phyloP scores from a whole-genome alignment of 2,329 filamentous ascomycete genomes.

The Aspergillus melleus region DNA sequence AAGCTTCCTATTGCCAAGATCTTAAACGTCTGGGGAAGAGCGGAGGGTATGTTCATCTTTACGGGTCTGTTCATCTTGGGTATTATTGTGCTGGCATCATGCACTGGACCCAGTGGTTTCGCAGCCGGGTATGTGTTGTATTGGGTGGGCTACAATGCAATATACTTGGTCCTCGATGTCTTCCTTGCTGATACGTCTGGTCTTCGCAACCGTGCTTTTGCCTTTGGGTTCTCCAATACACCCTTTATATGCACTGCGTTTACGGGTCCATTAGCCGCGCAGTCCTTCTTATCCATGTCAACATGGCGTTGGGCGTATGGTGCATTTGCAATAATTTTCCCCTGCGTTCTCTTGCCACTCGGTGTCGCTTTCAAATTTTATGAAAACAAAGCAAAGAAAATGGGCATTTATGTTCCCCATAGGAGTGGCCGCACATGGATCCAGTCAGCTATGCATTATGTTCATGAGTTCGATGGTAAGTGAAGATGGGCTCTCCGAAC shows the following conservation, averaged over 20 bases:
- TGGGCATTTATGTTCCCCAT: constrained; percentile 52
- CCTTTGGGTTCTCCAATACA: constrained; percentile 59
- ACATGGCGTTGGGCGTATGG: constrained; percentile 67
- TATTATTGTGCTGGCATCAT: constrained; percentile 63
- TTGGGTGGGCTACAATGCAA: constrained; percentile 57
- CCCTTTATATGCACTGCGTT: constrained; percentile 64
- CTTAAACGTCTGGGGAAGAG: constrained; percentile 63
- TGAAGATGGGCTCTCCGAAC: background rate
- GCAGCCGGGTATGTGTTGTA: constrained; percentile 66
- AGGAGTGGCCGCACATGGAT: constrained; percentile 47
- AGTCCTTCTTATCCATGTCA: constrained; percentile 49
- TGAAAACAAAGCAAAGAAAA: constrained; percentile 57
- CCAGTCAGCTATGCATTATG: constrained; percentile 55
- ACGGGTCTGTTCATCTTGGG: constrained; percentile 49
- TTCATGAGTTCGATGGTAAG: constrained; percentile 62
- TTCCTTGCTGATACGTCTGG: constrained; percentile 65
- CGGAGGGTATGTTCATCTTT: constrained; percentile 57
- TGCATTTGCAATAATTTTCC: constrained; percentile 61
- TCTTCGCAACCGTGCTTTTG: constrained; percentile 61
- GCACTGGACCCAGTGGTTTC: constrained; percentile 61
- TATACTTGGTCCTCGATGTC: constrained; percentile 58
- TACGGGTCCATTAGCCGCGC: constrained; percentile 54
- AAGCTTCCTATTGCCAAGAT: constrained; percentile 64
- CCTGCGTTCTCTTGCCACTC: constrained; percentile 57
- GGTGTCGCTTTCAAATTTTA: constrained; percentile 57